These are phyloP conservation scores for Tetrapisispora nanseiensis DNA, from an alignment of 805 yeast species.

Conservation along the genomic window DNA sequence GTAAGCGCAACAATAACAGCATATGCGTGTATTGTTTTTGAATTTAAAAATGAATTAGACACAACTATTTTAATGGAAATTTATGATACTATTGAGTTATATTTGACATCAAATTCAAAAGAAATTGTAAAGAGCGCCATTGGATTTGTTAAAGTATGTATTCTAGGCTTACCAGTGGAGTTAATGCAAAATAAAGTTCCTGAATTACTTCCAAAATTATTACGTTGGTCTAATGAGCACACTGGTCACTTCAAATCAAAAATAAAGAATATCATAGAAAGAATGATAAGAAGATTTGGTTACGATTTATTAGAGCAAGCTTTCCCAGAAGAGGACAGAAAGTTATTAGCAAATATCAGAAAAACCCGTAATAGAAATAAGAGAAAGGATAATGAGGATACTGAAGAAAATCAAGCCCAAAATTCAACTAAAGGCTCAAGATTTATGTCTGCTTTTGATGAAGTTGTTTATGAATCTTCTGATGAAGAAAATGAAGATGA, in stretches of 20 bases:
- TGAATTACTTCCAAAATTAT: conserved; percentile 56
- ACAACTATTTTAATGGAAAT: conserved; percentile 58
- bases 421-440: conserved; percentile 33
- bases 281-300: conserved; percentile 87
- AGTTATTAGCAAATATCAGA: conserved; percentile 73
- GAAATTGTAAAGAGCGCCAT: conserved; percentile 92
- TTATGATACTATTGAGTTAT: conserved; percentile 77
- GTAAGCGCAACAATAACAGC: conserved; percentile 94
- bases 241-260: conserved; percentile 89
- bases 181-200: conserved; percentile 56
- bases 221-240: conserved; percentile 94
- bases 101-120: conserved; percentile 79
- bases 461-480: conserved; percentile 73
- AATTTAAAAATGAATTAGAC: conserved; percentile 62
- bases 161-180: conserved; percentile 72
- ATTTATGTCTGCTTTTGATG: conserved; percentile 83
- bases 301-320: conserved; percentile 67
- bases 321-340: conserved; percentile 86
- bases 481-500: conserved; percentile 50
- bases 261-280: conserved; percentile 86
- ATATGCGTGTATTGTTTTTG: conserved; percentile 74
- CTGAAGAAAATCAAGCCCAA: conserved; percentile 10
- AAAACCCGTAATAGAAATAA: conserved; percentile 79
- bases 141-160: conserved; percentile 88
- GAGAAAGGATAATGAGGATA: conserved; percentile 44